phyloP scores from a whole-genome alignment of 139 green algal genomes.

The Micractinium conductrix region DNA sequence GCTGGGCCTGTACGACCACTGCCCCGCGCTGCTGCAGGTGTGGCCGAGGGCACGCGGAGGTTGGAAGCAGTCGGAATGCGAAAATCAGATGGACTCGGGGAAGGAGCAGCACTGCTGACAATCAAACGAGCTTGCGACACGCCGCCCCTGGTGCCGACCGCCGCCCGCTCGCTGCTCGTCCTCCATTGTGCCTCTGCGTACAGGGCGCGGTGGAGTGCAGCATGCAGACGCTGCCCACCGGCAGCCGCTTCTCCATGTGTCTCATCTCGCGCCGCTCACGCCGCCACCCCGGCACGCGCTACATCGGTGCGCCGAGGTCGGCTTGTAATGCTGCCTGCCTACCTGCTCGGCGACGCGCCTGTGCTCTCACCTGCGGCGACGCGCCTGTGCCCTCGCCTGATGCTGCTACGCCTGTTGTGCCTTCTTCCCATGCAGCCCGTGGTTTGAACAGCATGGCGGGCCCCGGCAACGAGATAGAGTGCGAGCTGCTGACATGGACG shows the following conservation, averaged over 20 bases:
- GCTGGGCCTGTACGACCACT: conserved; percentile 74
- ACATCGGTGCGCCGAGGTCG: conserved; percentile 62
- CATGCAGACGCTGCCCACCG: conserved; percentile 67
- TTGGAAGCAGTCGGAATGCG: not conserved
- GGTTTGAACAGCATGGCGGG: conserved; percentile 89
- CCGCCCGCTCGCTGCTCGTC: too few species aligned
- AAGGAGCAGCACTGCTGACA: not conserved
- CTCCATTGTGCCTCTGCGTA: not conserved
- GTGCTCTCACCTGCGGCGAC: not conserved
- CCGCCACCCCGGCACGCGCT: conserved; percentile 92
- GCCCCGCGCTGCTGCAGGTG: conserved; percentile 76
- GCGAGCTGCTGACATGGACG: conserved; percentile 90
- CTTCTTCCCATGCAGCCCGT: conserved; percentile 58
- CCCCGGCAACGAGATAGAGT: conserved; percentile 98
- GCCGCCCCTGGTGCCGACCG: not conserved
- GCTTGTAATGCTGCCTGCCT: not conserved
- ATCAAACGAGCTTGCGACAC: not conserved
- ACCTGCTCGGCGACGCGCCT: not conserved
- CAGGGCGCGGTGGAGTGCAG: conserved; percentile 90
- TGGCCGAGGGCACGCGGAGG: too few species aligned
- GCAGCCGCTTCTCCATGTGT: conserved; percentile 64
- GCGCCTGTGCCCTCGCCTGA: not conserved
- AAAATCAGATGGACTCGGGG: not conserved
- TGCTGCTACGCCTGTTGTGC: not conserved
- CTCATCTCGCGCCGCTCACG: conserved; percentile 79